A percentile compares a stretch with the other conserved stretches of the same genome.
Evolutionary conservation across 2,329 filamentous ascomycete genomes (phyloP).

Genomic region (Neofusicoccum umdonicola): DNA sequence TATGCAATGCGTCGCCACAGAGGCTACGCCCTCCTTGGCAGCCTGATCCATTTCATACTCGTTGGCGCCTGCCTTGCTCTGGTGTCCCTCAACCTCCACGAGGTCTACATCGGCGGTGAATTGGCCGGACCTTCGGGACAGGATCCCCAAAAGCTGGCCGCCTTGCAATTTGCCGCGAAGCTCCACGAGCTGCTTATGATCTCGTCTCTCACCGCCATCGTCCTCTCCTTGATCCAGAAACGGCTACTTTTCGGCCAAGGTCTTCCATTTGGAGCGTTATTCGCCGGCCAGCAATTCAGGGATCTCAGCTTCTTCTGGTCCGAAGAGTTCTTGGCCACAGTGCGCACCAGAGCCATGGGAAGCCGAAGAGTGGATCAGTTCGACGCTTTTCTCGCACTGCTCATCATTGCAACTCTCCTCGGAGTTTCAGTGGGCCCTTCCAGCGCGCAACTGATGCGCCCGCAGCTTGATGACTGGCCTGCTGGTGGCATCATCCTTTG

Average conservation of each 20-base stretch:
- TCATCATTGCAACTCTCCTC: slow-evolving; percentile 20
- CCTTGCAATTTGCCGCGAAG: slow-evolving; percentile 27
- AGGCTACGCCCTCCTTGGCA: neutral
- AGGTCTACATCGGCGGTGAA: slow-evolving; percentile 25
- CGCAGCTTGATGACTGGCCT: neutral
- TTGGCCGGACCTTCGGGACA: slow-evolving; percentile 20
- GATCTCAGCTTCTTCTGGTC: slow-evolving; percentile 25
- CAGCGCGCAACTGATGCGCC: slow-evolving; percentile 2
- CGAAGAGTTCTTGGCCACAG: slow-evolving; percentile 23
- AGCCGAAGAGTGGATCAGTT: no score
- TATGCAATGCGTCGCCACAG: neutral
- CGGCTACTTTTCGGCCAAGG: slow-evolving; percentile 23
- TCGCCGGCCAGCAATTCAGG: slow-evolving; percentile 24
- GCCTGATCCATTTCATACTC: slow-evolving; percentile 22
- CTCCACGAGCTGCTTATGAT: slow-evolving; percentile 26
- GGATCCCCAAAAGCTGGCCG: slow-evolving; percentile 26
- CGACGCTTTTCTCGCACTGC: slow-evolving; percentile 17
- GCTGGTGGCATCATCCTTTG: slow-evolving; percentile 5
- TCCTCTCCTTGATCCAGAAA: slow-evolving; percentile 24
- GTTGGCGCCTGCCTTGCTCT: slow-evolving; percentile 21
- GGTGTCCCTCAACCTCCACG: slow-evolving; percentile 22
- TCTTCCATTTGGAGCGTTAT: slow-evolving; percentile 25
- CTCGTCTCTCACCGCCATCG: slow-evolving; percentile 25
- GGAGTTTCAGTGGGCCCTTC: slow-evolving; percentile 22
- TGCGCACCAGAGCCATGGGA: neutral